Percentiles rank a stretch among this genome's conserved stretches.
Conservation (phyloP, 306 rosid species). For the Cicer judaicum region DNA sequence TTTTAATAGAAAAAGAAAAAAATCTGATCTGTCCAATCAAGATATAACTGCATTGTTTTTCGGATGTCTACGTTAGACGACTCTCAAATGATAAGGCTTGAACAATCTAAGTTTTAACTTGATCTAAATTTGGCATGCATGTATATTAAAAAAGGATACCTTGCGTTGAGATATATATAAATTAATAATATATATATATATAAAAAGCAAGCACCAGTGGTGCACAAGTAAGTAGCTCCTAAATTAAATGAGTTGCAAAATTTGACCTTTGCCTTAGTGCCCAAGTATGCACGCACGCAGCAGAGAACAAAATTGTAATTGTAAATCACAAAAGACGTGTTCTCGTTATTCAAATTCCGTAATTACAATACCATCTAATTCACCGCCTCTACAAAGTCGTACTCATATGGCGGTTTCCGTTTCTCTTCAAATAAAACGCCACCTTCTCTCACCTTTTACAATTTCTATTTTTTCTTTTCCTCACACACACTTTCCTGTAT, state of each 20-base stretch:
- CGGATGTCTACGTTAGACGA: too few species aligned
- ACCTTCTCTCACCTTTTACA: background rate
- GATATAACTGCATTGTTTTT: too few species aligned
- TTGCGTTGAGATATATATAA: background rate
- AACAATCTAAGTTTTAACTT: background rate
- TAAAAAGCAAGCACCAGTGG: background rate
- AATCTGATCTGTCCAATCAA: too few species aligned
- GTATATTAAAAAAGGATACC: background rate
- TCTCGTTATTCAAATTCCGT: conserved; percentile 17
- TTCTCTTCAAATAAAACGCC: conserved; percentile 7
- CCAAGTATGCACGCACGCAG: conserved; percentile 34
- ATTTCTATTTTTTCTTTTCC: background rate
- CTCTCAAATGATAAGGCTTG: too few species aligned
- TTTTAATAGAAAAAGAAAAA: too few species aligned
- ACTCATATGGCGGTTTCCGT: conserved; percentile 28
- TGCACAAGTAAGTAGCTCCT: conserved; percentile 16
- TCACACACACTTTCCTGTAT: background rate
- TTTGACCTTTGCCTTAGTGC: conserved; percentile 47
- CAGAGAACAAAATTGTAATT: background rate
- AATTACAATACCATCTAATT: background rate
- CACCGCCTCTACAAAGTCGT: conserved; percentile 14
- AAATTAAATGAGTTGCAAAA: conserved; percentile 1
- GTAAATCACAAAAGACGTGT: conserved; percentile 1
- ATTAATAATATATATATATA: background rate
- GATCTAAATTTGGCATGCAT: background rate